Base-by-base conservation (phyloP, 768 basidiomycete genomes). In the Termitomyces sp. region DNA sequence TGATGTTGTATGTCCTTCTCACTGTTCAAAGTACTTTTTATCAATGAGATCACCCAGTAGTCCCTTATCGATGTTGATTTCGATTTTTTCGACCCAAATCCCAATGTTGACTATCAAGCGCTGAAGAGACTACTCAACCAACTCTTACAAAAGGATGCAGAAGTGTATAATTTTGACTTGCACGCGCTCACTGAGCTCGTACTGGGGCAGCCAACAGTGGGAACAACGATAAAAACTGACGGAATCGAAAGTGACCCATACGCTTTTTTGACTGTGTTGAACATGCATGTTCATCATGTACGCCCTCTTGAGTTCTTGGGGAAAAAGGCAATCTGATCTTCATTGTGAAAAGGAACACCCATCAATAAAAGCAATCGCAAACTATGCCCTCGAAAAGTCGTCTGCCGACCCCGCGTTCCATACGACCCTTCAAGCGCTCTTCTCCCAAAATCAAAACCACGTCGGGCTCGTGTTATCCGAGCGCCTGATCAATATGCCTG, bases 401-500 rank as follows among this genome's bases (percentile, higher is more conserved):
- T 70, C 78, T 6, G 57, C 70, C 12, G 75, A 85, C 58, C 59
- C 71, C 12, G 66, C 74, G 31, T 77, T 89, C 63, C 80, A 86
- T 58, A 56, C 75, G 28, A 69, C 80, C 11, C 77, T 91, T 26
- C 75, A 79, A 61, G 66, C 70, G 10, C 74, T 89, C 6, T 79
- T 89, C 56, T 76, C 75, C 14, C 76, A 76, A 47, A 75, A 62
- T 37, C 70, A 73, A 38, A 74, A 75, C 15, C 83, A 89, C 59
- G 82, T 96, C 46, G 96, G 92, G 2, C 77, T 97, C 17, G 78
- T 98, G 9, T 75, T 99, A 61, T 89, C 87, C 60, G 93, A 97
- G 68, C 79, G 96, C 0, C 76, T 98, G 50, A 79, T 97, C 62
- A 99, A 98, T 68, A 95, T 99, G 86, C 96, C 96, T 0, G 87